Conservation (phyloP, 805 yeast species). For the Candida gorgasii region DNA sequence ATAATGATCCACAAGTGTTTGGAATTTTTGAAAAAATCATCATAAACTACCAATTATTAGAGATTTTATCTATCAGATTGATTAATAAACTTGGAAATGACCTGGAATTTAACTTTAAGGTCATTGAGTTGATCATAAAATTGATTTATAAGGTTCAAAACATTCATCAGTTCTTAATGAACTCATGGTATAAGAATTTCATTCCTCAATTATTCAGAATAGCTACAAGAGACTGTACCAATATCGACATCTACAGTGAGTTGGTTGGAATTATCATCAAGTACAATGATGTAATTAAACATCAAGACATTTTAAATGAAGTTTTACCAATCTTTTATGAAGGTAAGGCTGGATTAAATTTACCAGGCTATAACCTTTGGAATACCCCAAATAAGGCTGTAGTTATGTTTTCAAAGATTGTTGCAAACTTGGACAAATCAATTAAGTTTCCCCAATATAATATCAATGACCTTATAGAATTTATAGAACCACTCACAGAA, state of each 20-base stretch:
- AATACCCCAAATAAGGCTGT: slow-evolving; percentile 33
- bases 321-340: slow-evolving; percentile 37
- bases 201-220: slow-evolving; percentile 19
- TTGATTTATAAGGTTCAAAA: slow-evolving; percentile 31
- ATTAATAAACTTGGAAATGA: slow-evolving; percentile 34
- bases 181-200: slow-evolving; percentile 45
- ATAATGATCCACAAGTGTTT: slow-evolving; percentile 22
- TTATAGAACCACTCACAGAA: slow-evolving; percentile 10
- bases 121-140: slow-evolving; percentile 24
- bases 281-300: slow-evolving; percentile 40
- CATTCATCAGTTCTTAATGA: slow-evolving; percentile 36
- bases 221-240: slow-evolving; percentile 11
- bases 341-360: slow-evolving; percentile 13
- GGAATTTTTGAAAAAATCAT: slow-evolving; percentile 18
- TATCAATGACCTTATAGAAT: slow-evolving; percentile 12
- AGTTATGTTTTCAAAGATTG: slow-evolving; percentile 43
- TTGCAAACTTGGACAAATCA: slow-evolving; percentile 54
- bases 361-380: slow-evolving; percentile 19
- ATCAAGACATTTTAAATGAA: slow-evolving; percentile 46
- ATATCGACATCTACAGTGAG: slow-evolving; percentile 41
- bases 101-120: slow-evolving; percentile 12
- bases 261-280: slow-evolving; percentile 43
- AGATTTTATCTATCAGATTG: slow-evolving; percentile 44
- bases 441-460: slow-evolving; percentile 8
- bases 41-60: slow-evolving; percentile 44